Evolutionary conservation across 306 rosid species (phyloP).

Genomic region (Sicyos baderoa): DNA sequence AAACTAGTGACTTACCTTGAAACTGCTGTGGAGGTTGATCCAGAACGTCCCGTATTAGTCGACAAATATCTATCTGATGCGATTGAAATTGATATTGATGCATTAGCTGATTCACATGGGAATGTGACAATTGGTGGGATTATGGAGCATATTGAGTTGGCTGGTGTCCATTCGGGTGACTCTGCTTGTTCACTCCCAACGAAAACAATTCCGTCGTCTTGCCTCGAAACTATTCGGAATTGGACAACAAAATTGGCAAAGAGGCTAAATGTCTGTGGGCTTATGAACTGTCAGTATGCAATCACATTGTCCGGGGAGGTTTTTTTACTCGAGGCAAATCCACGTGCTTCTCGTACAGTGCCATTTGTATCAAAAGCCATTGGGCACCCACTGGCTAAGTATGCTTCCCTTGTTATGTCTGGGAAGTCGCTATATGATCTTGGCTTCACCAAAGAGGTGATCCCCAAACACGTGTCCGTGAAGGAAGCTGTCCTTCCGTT

Average conservation of each 20-base stretch:
- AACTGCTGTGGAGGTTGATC: conserved; percentile 93
- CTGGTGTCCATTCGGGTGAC: conserved; percentile 96
- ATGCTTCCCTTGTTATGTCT: conserved; percentile 94
- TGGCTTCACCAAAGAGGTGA: conserved; percentile 67
- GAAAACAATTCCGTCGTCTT: conserved; percentile 59
- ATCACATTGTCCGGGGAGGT: conserved; percentile 65
- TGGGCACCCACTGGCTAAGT: conserved; percentile 93
- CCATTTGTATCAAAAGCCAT: conserved; percentile 97
- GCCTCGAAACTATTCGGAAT: conserved; percentile 64
- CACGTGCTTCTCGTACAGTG: conserved; percentile 85
- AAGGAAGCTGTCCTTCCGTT: conserved; percentile 99
- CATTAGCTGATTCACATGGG: conserved; percentile 82
- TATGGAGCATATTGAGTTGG: conserved; percentile 99
- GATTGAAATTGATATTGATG: conserved; percentile 84
- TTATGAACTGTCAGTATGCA: conserved; percentile 96
- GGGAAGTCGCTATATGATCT: conserved; percentile 80
- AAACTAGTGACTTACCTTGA: conserved; percentile 76
- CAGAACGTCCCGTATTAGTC: conserved; percentile 82
- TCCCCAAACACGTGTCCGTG: conserved; percentile 79
- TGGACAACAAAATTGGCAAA: conserved; percentile 86
- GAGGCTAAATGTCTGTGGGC: conserved; percentile 75
- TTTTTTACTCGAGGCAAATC: conserved; percentile 90
- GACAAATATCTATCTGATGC: conserved; percentile 90
- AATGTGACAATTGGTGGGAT: conserved; percentile 96
- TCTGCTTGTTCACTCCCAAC: conserved; percentile 92